phyloP scores from a whole-genome alignment of 2,329 filamentous ascomycete species.

The Xylariaceae sp. region DNA sequence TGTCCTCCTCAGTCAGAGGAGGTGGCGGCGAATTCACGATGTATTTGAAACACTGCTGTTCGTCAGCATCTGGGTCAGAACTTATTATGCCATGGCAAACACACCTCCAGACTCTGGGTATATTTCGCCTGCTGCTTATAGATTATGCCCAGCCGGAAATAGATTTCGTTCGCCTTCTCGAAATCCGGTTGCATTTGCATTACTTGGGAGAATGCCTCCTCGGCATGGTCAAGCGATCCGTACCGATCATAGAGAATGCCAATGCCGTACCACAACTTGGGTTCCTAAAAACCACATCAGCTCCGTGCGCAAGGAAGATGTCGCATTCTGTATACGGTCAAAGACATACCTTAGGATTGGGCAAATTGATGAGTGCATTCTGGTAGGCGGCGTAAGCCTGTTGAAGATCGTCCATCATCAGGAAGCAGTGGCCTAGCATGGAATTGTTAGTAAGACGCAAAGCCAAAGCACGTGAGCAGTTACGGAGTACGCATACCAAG shows the following conservation, averaged over 20 bases:
- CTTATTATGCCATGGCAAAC: slow-evolving; percentile 22
- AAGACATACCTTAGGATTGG: slow-evolving; percentile 75
- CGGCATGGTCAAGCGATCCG: slow-evolving; percentile 91
- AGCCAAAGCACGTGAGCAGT: neutral
- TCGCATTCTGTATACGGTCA: no score
- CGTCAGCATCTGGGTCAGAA: slow-evolving; percentile 23
- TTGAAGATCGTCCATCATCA: slow-evolving; percentile 98
- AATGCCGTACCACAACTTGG: slow-evolving; percentile 98
- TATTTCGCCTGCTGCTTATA: slow-evolving; percentile 99
- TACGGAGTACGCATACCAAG: slow-evolving; percentile 55
- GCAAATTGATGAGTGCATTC: slow-evolving; percentile 85
- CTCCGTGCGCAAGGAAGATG: no score
- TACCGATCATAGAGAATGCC: slow-evolving; percentile 96
- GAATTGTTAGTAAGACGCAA: slow-evolving; percentile 18
- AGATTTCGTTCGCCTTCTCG: slow-evolving; percentile 98
- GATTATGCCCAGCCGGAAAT: slow-evolving; percentile 97
- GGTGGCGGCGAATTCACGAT: slow-evolving; percentile 90
- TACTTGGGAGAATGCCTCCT: slow-evolving; percentile 96
- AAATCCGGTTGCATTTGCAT: slow-evolving; percentile 98
- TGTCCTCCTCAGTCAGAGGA: slow-evolving; percentile 92
- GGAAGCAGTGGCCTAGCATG: slow-evolving; percentile 78
- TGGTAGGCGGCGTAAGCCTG: slow-evolving; percentile 97
- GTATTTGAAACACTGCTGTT: slow-evolving; percentile 84
- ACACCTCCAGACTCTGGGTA: slow-evolving; percentile 81
- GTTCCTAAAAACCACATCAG: no score